Evolutionary conservation across 768 basidiomycete genomes (phyloP).

Genomic region (Hericium coralloides): DNA sequence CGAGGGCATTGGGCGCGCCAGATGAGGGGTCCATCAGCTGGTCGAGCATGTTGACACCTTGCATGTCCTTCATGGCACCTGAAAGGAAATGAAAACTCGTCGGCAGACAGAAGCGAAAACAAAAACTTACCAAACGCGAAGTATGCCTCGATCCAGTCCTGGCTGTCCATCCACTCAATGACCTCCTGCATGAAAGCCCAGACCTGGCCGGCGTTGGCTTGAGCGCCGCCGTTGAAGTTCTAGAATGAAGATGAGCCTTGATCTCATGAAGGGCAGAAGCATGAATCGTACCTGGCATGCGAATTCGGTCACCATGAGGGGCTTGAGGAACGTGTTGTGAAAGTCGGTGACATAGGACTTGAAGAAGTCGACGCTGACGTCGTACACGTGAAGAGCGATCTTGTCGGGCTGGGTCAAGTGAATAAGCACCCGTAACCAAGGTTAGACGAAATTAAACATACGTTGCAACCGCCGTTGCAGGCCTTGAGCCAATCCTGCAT

Average conservation of each 20-base stretch:
- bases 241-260: constrained; percentile 18
- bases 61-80: constrained; percentile 48
- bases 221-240: constrained; percentile 43
- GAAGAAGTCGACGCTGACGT: constrained; percentile 36
- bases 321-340: constrained; percentile 32
- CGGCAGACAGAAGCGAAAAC: background rate
- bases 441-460: constrained; percentile 25
- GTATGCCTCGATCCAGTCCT: constrained; percentile 32
- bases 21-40: constrained; percentile 33
- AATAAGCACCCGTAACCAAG: background rate
- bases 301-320: constrained; percentile 62
- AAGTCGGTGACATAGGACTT: constrained; percentile 40
- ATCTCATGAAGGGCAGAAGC: background rate
- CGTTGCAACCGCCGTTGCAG: constrained; percentile 41
- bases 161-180: constrained; percentile 36
- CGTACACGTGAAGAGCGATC: constrained; percentile 66
- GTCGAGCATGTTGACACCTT: constrained; percentile 46
- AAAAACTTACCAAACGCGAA: constrained; percentile 53
- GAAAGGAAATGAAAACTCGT: background rate
- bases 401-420: constrained; percentile 36
- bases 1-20: constrained; percentile 46
- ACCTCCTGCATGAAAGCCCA: constrained; percentile 38
- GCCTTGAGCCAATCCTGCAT: constrained; percentile 44
- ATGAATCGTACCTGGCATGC: constrained; percentile 43
- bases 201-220: constrained; percentile 33